These are phyloP conservation scores for Elongisporangium undulatum DNA, from an alignment of 352 stramenopile species.

Conservation along the genomic window DNA sequence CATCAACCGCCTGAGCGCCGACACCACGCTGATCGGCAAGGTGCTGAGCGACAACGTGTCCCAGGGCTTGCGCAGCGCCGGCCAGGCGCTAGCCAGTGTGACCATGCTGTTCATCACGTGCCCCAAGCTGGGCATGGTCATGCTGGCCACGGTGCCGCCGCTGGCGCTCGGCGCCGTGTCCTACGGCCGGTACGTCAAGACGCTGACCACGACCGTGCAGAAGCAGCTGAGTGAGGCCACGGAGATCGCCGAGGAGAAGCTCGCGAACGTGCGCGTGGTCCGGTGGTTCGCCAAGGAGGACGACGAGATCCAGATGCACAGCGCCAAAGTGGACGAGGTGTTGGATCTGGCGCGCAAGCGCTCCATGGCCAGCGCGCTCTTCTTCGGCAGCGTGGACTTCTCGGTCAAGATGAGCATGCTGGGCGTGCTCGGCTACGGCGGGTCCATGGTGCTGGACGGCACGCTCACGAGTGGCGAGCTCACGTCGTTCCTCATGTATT, in stretches of 20 bases:
- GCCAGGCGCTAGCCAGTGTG: slow-evolving; percentile 83
- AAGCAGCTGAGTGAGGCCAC: slow-evolving; percentile 88
- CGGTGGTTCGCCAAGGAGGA: slow-evolving; percentile 86
- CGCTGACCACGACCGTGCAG: slow-evolving; percentile 87
- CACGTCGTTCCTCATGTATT: slow-evolving; percentile 93
- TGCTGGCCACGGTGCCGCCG: slow-evolving; percentile 89
- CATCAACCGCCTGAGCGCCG: slow-evolving; percentile 87
- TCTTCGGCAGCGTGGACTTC: slow-evolving; percentile 84
- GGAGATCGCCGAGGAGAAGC: slow-evolving; percentile 90
- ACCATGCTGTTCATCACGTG: slow-evolving; percentile 91
- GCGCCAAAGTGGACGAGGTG: slow-evolving; percentile 56
- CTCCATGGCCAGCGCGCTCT: slow-evolving; percentile 73
- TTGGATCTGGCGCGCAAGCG: slow-evolving; percentile 60
- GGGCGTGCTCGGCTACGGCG: slow-evolving; percentile 89
- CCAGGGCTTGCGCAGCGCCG: slow-evolving; percentile 63
- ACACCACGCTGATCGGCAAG: slow-evolving; percentile 90
- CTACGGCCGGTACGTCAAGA: slow-evolving; percentile 87
- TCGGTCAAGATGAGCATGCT: slow-evolving; percentile 88
- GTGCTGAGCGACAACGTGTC: slow-evolving; percentile 91
- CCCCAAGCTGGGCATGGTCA: slow-evolving; percentile 87
- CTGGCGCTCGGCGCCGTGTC: slow-evolving; percentile 83
- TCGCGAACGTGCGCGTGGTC: slow-evolving; percentile 91
- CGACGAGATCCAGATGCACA: slow-evolving; percentile 58
- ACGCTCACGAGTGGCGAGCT: slow-evolving; percentile 88
- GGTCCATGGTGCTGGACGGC: slow-evolving; percentile 84